Conservation (phyloP, 768 basidiomycete species). For the Mycena sanguinolenta region DNA sequence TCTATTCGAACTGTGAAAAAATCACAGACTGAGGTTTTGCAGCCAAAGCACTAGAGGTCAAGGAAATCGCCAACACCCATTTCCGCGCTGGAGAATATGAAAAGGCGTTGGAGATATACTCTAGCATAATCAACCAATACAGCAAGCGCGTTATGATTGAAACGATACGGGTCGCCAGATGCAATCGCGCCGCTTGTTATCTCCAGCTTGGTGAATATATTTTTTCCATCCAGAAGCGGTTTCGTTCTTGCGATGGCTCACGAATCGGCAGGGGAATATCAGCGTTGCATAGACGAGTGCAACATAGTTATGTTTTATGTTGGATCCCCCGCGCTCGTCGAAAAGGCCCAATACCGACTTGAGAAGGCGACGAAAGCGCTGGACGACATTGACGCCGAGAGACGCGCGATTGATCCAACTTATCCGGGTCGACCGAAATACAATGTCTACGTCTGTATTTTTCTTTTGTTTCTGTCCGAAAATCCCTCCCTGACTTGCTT, state of each 20-base stretch:
- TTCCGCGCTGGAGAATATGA: conserved; percentile 25
- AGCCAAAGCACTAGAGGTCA: conserved; percentile 30
- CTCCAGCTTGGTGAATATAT: conserved; percentile 16
- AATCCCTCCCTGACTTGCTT: neutral
- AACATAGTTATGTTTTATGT: conserved; percentile 22
- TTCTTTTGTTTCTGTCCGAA: neutral
- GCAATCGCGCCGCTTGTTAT: conserved; percentile 35
- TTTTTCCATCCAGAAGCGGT: neutral
- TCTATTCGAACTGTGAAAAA: too few relatives aligned
- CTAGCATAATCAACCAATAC: conserved; percentile 29
- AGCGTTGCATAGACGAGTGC: conserved; percentile 33
- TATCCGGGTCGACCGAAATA: conserved; percentile 28
- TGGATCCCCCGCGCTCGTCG: neutral
- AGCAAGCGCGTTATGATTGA: conserved; percentile 28
- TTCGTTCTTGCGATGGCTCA: neutral
- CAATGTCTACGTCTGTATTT: conserved; percentile 19
- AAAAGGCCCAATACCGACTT: conserved; percentile 19
- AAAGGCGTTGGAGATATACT: conserved; percentile 22
- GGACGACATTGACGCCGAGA: conserved; percentile 25
- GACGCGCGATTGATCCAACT: conserved; percentile 11
- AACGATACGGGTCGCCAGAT: conserved; percentile 20
- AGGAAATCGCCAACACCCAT: conserved; percentile 27
- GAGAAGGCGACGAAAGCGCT: conserved; percentile 19
- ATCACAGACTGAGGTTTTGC: neutral
- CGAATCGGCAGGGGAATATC: conserved; percentile 15